Evolutionary conservation across 768 basidiomycete species (phyloP).

Genomic region (Tylopilus cervinicoccineus): DNA sequence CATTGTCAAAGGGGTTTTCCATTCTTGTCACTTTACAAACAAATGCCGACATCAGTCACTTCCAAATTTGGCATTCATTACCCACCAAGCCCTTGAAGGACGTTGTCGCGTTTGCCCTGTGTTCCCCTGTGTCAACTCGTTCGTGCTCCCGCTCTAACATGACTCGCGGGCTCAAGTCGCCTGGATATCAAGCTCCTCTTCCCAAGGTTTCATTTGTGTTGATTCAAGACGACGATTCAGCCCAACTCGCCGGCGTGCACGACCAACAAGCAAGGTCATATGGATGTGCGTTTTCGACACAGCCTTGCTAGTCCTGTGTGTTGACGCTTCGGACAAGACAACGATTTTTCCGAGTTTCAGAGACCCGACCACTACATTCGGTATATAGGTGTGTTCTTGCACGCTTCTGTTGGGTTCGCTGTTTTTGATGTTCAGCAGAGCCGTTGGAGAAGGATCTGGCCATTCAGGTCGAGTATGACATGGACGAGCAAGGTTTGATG

Average conservation of each 20-base stretch:
- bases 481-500: slow-evolving; percentile 92
- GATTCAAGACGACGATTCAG: slow-evolving; percentile 59
- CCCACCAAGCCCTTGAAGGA: slow-evolving; percentile 4
- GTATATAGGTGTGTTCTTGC: slow-evolving; percentile 67
- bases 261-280: slow-evolving; percentile 62
- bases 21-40: slow-evolving; percentile 10
- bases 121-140: slow-evolving; percentile 17
- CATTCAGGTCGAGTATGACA: slow-evolving; percentile 96
- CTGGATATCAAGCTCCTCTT: slow-evolving; percentile 37
- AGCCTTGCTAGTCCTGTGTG: neutral
- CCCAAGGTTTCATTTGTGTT: slow-evolving; percentile 69
- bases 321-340: slow-evolving; percentile 39
- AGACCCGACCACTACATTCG: slow-evolving; percentile 87
- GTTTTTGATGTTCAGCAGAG: slow-evolving; percentile 44
- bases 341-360: slow-evolving; percentile 67
- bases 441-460: slow-evolving; percentile 91
- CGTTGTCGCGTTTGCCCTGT: slow-evolving; percentile 21
- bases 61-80: slow-evolving; percentile 17
- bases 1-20: slow-evolving; percentile 9
- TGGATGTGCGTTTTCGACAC: slow-evolving; percentile 56
- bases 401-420: neutral
- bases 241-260: slow-evolving; percentile 58
- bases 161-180: slow-evolving; percentile 38
- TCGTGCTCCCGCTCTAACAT: slow-evolving; percentile 21
- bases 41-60: slow-evolving; percentile 12